Percentiles rank a stretch among this genome's conserved stretches.
Conservation (phyloP, 2,329 filamentous ascomycete species). For the Fusarium papillatum region DNA sequence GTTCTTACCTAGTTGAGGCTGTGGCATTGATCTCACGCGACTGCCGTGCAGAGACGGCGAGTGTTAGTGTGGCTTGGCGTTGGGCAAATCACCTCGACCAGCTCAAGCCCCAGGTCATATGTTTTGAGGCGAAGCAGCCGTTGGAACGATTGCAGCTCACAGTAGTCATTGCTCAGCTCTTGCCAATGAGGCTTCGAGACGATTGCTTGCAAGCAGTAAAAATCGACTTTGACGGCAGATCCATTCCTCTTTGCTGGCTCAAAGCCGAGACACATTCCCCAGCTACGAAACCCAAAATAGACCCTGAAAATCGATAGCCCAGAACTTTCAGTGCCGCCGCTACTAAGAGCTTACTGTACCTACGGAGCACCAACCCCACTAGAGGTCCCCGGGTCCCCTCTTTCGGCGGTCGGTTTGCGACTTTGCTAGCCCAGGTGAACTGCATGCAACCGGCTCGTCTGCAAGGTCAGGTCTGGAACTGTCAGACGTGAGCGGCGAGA, state of each 20-base stretch:
- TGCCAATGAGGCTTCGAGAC: not conserved
- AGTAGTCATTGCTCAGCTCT: not conserved
- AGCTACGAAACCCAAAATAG: conserved; percentile 5
- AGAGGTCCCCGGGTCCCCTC: conserved; percentile 22
- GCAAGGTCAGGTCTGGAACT: not conserved
- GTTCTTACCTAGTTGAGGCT: not conserved
- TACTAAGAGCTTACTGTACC: conserved; percentile 8
- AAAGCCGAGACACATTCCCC: not conserved
- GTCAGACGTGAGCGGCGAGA: not conserved
- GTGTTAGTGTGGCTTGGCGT: not conserved
- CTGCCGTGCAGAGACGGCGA: not conserved
- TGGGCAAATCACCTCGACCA: not conserved
- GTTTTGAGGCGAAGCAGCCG: not conserved
- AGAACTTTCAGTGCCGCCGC: conserved; percentile 1
- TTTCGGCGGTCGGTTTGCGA: conserved; percentile 11
- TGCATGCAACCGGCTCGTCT: not conserved
- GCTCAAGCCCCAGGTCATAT: not conserved
- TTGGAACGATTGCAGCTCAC: not conserved
- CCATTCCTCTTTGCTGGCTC: not conserved
- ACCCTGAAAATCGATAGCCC: conserved; percentile 2
- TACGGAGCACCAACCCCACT: conserved; percentile 25
- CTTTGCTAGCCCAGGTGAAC: not conserved
- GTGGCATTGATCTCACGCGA: not conserved
- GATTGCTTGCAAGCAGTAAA: not conserved
- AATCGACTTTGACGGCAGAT: not conserved